These are phyloP conservation scores for Euphorbia schlechtendalii DNA, from an alignment of 441 rosid genomes.

Conservation along the genomic window DNA sequence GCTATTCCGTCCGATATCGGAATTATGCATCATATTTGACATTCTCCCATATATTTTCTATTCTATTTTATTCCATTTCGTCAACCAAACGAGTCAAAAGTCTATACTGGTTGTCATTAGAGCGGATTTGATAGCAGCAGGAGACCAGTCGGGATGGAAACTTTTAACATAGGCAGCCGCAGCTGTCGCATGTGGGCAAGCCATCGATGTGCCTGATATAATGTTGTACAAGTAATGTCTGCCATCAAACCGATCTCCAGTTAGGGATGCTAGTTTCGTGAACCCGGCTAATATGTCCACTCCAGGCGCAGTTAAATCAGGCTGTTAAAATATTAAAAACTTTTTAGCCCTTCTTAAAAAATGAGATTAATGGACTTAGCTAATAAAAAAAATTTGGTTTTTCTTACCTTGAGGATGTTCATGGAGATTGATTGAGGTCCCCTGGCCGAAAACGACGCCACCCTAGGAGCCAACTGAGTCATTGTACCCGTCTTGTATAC, in stretches of 20 bases:
- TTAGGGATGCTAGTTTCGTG: conserved; percentile 25
- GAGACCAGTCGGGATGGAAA: conserved; percentile 50
- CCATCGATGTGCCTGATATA: conserved; percentile 58
- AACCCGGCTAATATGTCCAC: conserved; percentile 49
- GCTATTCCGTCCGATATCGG: no score
- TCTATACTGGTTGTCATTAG: conserved; percentile 47
- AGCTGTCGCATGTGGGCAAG: conserved; percentile 64
- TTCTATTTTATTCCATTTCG: no score
- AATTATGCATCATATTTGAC: no score
- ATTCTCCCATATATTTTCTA: no score
- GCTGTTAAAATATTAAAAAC: conserved; percentile 34
- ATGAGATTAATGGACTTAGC: conserved; percentile 17
- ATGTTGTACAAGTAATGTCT: conserved; percentile 28
- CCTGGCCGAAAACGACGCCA: conserved; percentile 51
- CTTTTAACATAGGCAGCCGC: conserved; percentile 49
- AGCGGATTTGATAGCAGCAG: conserved; percentile 55
- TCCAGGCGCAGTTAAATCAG: conserved; percentile 63
- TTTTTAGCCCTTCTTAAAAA: not conserved
- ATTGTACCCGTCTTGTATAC: conserved; percentile 42
- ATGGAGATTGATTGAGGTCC: conserved; percentile 34
- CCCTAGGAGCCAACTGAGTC: conserved; percentile 35
- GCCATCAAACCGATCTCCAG: conserved; percentile 24
- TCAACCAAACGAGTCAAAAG: no score
- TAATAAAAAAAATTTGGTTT: conserved; percentile 14
- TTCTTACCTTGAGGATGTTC: conserved; percentile 22